Base-by-base conservation (phyloP, 192 early-diverging fungal genomes). In the Powellomyces hirtus region DNA sequence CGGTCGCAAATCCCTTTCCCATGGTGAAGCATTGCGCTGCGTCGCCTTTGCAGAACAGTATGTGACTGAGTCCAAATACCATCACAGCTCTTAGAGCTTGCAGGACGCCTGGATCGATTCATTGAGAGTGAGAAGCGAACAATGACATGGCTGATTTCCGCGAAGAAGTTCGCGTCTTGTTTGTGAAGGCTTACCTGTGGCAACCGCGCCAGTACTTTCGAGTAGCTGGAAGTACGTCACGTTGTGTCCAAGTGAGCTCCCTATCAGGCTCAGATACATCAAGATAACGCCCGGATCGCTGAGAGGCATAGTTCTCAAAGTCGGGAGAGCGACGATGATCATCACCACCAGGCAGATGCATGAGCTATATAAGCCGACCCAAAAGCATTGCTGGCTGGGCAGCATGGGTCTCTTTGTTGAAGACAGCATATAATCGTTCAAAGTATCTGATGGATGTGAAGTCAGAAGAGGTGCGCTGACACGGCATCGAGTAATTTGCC, bases 51-150 rank as follows among this genome's bases (percentile, higher is more conserved):
- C 80, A 81, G 53, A 72, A 81, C 37, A 80, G 66, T 14, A 72
- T 6, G 38, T 80, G 69, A 37, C 64, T 68, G 18, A 81, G 70
- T 10, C 56, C 75, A 55, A 81, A 81, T 1, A 81, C 80, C 13
- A 75, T 16, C 5, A 79, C 80, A 13, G 80, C 80, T 11, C 80
- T 53, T 33, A 81, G 62, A 7, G 78, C 80, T 73, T 81, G 80
- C 7, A 81, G 34, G 4, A 81, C 76, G 4, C 68, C 59, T 60
- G 29, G 1, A 20, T n/a, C n/a, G n/a, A n/a, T n/a, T n/a, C n/a
- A 7, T n/a, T 24, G 51, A 24, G 24, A 52, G 24, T 27, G 18
- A 11, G 40, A 18, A 8, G 40, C 40, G 40, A 18, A 42, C 18
- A 18, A 18, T 42, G 40, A 42, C 10, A 42, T 18, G 10, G 18